These are phyloP conservation scores for Rubia balearica DNA, from an alignment of 305 asterid species.

Conservation along the genomic window DNA sequence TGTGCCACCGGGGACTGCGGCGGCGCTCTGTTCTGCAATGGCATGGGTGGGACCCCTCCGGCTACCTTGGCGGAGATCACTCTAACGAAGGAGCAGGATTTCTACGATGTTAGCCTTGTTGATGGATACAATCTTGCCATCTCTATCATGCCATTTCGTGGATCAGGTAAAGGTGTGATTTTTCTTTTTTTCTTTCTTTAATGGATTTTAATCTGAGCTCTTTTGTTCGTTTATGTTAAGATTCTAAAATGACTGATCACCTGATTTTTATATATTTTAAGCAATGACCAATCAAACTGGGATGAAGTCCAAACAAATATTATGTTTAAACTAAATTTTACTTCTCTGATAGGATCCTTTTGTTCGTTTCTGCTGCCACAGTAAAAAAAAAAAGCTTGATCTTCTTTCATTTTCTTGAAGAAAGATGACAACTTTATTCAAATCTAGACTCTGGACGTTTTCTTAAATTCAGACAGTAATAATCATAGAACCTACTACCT, in stretches of 20 bases:
- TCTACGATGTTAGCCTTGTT: constrained; percentile 79
- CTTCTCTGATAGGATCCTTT: background rate
- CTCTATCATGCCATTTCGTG: constrained; percentile 34
- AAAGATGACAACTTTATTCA: background rate
- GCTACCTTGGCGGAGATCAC: constrained; percentile 74
- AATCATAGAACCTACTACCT: background rate
- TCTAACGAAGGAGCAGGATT: constrained; percentile 54
- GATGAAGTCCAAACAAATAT: no score
- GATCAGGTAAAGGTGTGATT: constrained; percentile 25
- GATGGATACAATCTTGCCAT: constrained; percentile 66
- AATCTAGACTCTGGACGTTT: background rate
- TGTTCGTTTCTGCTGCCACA: background rate
- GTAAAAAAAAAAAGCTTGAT: background rate
- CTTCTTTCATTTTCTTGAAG: background rate
- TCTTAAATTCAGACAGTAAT: no score
- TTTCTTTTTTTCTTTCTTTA: background rate
- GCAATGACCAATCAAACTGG: background rate
- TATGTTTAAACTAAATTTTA: background rate
- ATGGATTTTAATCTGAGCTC: background rate
- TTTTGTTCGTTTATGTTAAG: background rate
- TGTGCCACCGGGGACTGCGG: constrained; percentile 82
- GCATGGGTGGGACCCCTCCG: constrained; percentile 55
- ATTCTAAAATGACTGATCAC: constrained; percentile 1
- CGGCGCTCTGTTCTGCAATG: constrained; percentile 64
- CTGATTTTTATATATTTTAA: background rate